phyloP scores from a whole-genome alignment of 2,329 filamentous ascomycete genomes.

The Teratosphaeria pseudoeucalypti region DNA sequence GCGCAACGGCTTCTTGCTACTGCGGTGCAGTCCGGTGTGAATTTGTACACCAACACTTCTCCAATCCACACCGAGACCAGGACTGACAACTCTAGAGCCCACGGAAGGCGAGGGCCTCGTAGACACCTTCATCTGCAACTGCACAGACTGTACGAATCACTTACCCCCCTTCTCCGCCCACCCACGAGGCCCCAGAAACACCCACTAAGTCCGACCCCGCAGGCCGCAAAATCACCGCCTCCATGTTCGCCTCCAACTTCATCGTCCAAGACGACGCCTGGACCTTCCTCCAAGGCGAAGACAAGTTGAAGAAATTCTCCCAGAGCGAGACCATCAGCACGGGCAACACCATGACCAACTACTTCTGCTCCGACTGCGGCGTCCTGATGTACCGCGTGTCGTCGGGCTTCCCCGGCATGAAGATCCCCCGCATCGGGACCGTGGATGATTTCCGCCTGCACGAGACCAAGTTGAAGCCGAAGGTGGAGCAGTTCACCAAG shows the following conservation, averaged over 20 bases:
- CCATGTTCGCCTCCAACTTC: constrained; percentile 53
- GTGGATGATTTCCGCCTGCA: constrained; percentile 51
- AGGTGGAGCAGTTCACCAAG: constrained; percentile 40
- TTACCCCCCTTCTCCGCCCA: background rate
- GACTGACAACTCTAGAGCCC: constrained; percentile 15
- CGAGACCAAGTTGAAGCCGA: constrained; percentile 47
- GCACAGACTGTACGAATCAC: constrained; percentile 35
- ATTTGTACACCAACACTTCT: constrained; percentile 33
- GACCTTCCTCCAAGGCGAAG: constrained; percentile 41
- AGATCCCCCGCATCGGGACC: constrained; percentile 47
- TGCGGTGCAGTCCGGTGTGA: constrained; percentile 47
- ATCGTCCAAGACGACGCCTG: constrained; percentile 37
- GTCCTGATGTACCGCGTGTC: constrained; percentile 49
- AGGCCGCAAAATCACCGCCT: constrained; percentile 42
- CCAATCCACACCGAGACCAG: background rate
- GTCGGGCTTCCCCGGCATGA: constrained; percentile 34
- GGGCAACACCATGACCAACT: constrained; percentile 47
- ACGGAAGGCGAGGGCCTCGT: constrained; percentile 37
- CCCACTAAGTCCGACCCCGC: too few relatives aligned
- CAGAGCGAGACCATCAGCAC: constrained; percentile 40
- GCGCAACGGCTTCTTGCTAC: constrained; percentile 48
- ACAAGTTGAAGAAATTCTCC: constrained; percentile 38
- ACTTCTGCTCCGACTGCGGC: constrained; percentile 51
- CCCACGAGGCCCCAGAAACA: constrained; percentile 30
- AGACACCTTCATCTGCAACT: constrained; percentile 49